Evolutionary conservation across 768 basidiomycete genomes (phyloP), one percentile per base, ranked within the genome.

Genomic region (Hericium coralloides): DNA sequence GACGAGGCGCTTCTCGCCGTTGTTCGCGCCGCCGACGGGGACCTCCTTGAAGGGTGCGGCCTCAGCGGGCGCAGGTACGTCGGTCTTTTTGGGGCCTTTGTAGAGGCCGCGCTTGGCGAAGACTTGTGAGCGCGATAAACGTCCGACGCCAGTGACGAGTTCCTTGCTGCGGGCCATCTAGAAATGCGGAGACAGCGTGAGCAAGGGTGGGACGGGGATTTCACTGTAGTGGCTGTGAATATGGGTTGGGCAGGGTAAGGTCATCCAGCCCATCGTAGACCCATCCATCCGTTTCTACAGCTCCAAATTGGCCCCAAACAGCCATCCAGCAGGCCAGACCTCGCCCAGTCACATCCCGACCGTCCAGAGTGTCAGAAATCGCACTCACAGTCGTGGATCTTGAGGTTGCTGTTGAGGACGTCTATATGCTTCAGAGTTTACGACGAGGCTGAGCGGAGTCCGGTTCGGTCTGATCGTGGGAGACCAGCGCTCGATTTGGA

Each of bases 81-180:
- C 79, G 36, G 85, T 76, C 71, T 89, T 93, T 84, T 89, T 89
- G 69, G 66, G 72, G 70, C 88, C 87, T 82, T 92, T 93, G 80
- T 78, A 87, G 67, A 92, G 83, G 65, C 85, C 83, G 70, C 92
- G 89, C 70, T 84, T 84, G 65, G 87, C 79, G 71, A 75, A 81
- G 65, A 91, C 86, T 71, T 85, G 84, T 55, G 90, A 90, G 67
- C 87, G 84, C 63, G 91, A 92, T 70, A 89, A 77, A 68, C 89
- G 81, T 66, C 89, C 89, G 71, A 94, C 75, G 70, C 87, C 80
- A 64, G 87, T 82, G 70, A 82, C 84, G 73, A 94, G 76, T 78
- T 89, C 84, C 77, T 89, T 87, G 72, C 79, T 87, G 76, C 89
- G 86, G 73, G 87, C 88, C 89, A 92, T 91, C 85, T 86, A 72